Conservation (phyloP, 805 yeast genomes). For the Saccharomycopsis lassenensis region DNA sequence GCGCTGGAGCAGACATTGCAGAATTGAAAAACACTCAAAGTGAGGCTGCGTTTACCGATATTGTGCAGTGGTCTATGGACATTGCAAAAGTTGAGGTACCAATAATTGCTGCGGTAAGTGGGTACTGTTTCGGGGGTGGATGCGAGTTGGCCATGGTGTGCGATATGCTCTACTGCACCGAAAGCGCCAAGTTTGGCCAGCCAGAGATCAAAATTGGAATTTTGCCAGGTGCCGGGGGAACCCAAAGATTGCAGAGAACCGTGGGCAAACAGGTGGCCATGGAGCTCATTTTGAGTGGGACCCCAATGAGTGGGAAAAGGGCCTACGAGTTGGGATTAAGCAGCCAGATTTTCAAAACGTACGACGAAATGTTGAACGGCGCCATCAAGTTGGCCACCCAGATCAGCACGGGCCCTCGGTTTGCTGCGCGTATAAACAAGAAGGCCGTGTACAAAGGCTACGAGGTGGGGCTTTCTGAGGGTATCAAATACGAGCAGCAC, state of each 20-base stretch:
- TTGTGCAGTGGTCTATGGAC: constrained; percentile 25
- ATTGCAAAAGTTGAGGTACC: constrained; percentile 33
- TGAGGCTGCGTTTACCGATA: constrained; percentile 16
- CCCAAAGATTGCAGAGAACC: constrained; percentile 37
- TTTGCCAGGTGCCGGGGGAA: constrained; percentile 44
- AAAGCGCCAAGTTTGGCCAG: constrained; percentile 39
- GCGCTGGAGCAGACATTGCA: constrained; percentile 48
- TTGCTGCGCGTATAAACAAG: constrained; percentile 37
- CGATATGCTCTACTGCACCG: constrained; percentile 40
- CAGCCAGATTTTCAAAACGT: constrained; percentile 30
- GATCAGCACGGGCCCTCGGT: constrained; percentile 31
- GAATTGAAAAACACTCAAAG: constrained; percentile 34
- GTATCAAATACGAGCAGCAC: too few relatives aligned
- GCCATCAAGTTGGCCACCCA: constrained; percentile 35
- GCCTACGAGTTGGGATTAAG: constrained; percentile 41
- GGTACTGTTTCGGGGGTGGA: constrained; percentile 42
- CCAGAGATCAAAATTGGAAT: constrained; percentile 45
- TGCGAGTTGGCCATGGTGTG: constrained; percentile 43
- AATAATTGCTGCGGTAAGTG: constrained; percentile 44
- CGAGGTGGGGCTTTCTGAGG: too few relatives aligned
- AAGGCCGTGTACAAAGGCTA: constrained; percentile 28
- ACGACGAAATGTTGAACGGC: constrained; percentile 27
- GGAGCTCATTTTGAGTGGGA: constrained; percentile 39
- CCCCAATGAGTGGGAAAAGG: constrained; percentile 31
- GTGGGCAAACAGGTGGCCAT: constrained; percentile 41